Base-by-base conservation (phyloP, 2,329 filamentous ascomycete genomes). In the Pseudopithomyces chartarum region DNA sequence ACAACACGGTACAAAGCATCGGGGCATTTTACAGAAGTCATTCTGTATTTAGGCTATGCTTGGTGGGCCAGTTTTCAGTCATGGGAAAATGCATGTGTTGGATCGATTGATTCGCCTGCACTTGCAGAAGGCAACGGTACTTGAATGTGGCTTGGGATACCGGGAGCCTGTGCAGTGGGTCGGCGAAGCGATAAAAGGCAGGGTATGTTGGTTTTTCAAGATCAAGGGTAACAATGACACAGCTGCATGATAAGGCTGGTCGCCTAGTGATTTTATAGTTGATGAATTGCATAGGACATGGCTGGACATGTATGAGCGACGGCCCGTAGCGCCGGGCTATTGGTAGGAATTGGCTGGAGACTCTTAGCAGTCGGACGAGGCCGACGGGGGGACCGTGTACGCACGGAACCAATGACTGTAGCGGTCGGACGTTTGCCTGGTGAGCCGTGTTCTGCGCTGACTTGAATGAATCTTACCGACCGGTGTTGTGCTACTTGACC, bases 131-230 rank as follows among this genome's bases (percentile, higher is more conserved):
- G 43, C 38, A 36, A 40, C 44, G 43, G 36, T 43, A 49, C 7
- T 22, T 17, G 20, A 38, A 6, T 44, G 23, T 48, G 38, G 45
- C 49, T 54, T 13, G 46, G 38, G 32, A 32, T 51, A 19, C 55
- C 55, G 51, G 36, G 55, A 57, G 55, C 50, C 55, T 50, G 55
- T 54, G 39, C 33, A n/a, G 45, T 54, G 50, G 55, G 39, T 40
- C 50, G 34, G 38, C 19, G 33, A 46, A 23, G 33, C 42, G 47
- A 26, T 36, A 44, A 38, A 36, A 33, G 13, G 23, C 22, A 36
- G 32, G 29, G 20, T 20, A 32, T 49, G 45, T 20, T 32, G 12
- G 15, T 33, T 29, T 44, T 33, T 42, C 17, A 6, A 32, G 10
- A 20, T 23, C 13, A 43, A 48, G 44, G 34, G 19, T 26, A 20